Evolutionary conservation across 352 stramenopile species (phyloP).

Genomic region (Phytophthora megakarya): DNA sequence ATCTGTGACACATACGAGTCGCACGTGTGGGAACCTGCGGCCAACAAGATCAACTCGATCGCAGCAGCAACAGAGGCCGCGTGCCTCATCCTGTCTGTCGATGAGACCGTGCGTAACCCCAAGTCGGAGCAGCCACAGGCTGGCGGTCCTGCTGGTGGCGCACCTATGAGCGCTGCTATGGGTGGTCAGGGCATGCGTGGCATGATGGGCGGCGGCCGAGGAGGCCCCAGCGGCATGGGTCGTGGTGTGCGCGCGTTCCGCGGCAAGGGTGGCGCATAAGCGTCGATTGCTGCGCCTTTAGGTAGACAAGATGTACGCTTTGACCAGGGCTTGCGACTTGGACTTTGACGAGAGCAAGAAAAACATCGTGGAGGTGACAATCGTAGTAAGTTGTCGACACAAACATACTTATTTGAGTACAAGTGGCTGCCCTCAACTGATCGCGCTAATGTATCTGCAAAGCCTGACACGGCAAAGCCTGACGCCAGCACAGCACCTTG

Average conservation of each 20-base stretch:
- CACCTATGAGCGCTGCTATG: constrained; percentile 91
- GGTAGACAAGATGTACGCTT: constrained; percentile 42
- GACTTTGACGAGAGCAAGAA: constrained; percentile 21
- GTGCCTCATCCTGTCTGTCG: constrained; percentile 98
- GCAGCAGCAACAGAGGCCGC: constrained; percentile 96
- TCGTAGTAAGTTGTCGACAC: constrained; percentile 24
- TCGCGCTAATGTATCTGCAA: too few relatives aligned
- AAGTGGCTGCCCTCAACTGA: constrained; percentile 22
- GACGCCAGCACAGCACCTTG: constrained; percentile 9
- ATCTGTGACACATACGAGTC: constrained; percentile 98
- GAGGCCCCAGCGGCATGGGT: constrained; percentile 70
- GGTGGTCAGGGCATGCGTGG: constrained; percentile 91
- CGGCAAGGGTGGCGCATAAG: constrained; percentile 80
- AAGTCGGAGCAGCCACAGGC: constrained; percentile 94
- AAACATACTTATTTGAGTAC: constrained; percentile 48
- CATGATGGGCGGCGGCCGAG: constrained; percentile 84
- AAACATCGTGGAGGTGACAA: constrained; percentile 19
- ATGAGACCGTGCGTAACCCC: constrained; percentile 99
- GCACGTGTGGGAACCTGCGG: constrained; percentile 98
- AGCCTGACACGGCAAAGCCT: background rate
- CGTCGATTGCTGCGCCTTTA: constrained; percentile 36
- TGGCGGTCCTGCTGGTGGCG: constrained; percentile 46
- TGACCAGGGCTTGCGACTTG: constrained; percentile 28
- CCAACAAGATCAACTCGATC: constrained; percentile 99
- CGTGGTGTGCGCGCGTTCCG: constrained; percentile 81